These are phyloP conservation scores for Annulohypoxylon nitens DNA, from an alignment of 495 filamentous ascomycete genomes.

Conservation along the genomic window DNA sequence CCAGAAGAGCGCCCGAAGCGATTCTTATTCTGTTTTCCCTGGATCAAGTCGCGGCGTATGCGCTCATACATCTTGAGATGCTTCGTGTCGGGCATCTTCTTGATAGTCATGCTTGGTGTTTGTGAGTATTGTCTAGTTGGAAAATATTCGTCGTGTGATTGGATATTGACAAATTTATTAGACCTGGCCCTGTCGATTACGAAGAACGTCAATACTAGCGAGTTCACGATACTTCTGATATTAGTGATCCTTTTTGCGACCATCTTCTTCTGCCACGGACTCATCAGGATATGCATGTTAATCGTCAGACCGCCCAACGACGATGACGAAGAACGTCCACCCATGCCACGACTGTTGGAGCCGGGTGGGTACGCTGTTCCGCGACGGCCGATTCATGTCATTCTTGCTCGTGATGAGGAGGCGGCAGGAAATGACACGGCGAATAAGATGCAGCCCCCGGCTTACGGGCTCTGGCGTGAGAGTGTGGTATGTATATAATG, in stretches of 20 bases:
- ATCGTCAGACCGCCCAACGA: constrained; percentile 57
- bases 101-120: constrained; percentile 67
- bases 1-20: constrained; percentile 51
- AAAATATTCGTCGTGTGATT: not conserved
- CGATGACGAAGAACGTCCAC: constrained; percentile 47
- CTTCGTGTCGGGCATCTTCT: constrained; percentile 67
- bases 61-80: constrained; percentile 69
- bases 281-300: constrained; percentile 78
- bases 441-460: constrained; percentile 77
- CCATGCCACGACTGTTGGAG: constrained; percentile 58
- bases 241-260: constrained; percentile 78
- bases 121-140: constrained; percentile 61
- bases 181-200: constrained; percentile 78
- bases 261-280: constrained; percentile 82
- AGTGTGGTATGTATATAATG: constrained; percentile 74
- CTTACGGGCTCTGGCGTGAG: constrained; percentile 88
- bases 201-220: constrained; percentile 65
- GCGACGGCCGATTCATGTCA: constrained; percentile 70
- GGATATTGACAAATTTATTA: constrained; percentile 50
- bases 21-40: constrained; percentile 66
- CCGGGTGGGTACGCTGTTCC: constrained; percentile 72
- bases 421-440: constrained; percentile 64
- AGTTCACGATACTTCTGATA: constrained; percentile 81
- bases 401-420: constrained; percentile 73
- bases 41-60: constrained; percentile 65